phyloP scores from a whole-genome alignment of 2,329 filamentous ascomycete species.

The Rasamsonia emersonii region DNA sequence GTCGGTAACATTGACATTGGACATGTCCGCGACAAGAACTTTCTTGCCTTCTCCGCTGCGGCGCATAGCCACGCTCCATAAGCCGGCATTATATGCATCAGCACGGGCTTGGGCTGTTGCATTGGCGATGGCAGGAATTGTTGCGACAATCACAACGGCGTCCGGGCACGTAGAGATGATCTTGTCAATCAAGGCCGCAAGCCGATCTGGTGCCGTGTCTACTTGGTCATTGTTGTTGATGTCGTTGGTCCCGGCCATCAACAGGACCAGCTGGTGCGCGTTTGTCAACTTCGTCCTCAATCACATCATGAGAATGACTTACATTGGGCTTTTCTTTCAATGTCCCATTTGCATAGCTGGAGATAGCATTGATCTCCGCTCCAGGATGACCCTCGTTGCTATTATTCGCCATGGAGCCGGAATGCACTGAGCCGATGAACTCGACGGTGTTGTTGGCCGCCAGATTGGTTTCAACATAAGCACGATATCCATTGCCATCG shows the following conservation, averaged over 20 bases:
- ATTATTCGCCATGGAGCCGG: slow-evolving; percentile 22
- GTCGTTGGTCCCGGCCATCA: slow-evolving; percentile 29
- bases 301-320: no score
- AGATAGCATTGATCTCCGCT: slow-evolving; percentile 22
- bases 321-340: slow-evolving; percentile 20
- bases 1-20: slow-evolving; percentile 10
- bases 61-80: slow-evolving; percentile 16
- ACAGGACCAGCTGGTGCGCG: no score
- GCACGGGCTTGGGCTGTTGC: slow-evolving; percentile 11
- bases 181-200: slow-evolving; percentile 24
- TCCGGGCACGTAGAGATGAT: slow-evolving; percentile 21
- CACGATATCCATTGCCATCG: slow-evolving; percentile 30
- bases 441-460: slow-evolving; percentile 10
- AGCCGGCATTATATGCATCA: slow-evolving; percentile 15
- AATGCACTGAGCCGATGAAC: slow-evolving; percentile 5
- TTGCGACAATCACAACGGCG: slow-evolving; percentile 28
- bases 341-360: slow-evolving; percentile 8
- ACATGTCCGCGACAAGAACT: slow-evolving; percentile 19
- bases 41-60: slow-evolving; percentile 15
- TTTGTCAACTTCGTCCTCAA: no score
- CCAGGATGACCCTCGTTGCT: slow-evolving; percentile 9
- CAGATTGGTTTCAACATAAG: slow-evolving; percentile 18
- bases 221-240: slow-evolving; percentile 13
- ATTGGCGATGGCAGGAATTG: slow-evolving; percentile 21
- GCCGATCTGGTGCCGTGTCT: slow-evolving; percentile 23